These are phyloP conservation scores for Pseudodiploospora longispora DNA, from an alignment of 2,329 filamentous ascomycete species.

Conservation along the genomic window DNA sequence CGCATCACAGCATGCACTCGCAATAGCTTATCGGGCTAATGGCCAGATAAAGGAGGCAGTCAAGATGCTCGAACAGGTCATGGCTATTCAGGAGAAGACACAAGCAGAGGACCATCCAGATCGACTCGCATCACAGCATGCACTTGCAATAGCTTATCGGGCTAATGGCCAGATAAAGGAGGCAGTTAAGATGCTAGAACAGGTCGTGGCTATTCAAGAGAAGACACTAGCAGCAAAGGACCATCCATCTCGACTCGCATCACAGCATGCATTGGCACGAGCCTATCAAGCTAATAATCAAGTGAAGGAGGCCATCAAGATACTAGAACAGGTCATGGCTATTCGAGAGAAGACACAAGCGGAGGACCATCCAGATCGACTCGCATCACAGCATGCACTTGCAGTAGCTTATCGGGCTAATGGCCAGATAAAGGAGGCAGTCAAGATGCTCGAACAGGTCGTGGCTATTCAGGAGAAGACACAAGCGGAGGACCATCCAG, in stretches of 20 bases:
- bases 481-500: slow-evolving; percentile 1
- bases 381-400: slow-evolving; percentile 3
- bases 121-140: background rate
- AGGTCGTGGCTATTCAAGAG: background rate
- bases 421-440: slow-evolving; percentile 6
- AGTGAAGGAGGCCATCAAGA: slow-evolving; percentile 1
- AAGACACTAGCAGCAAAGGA: background rate
- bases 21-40: slow-evolving; percentile 3
- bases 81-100: background rate
- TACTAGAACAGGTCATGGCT: slow-evolving; percentile 3
- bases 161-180: slow-evolving; percentile 4
- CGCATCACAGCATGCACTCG: slow-evolving; percentile 1
- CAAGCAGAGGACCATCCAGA: slow-evolving; percentile 1
- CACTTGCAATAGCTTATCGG: slow-evolving; percentile 1
- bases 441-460: slow-evolving; percentile 1
- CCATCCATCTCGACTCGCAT: slow-evolving; percentile 3
- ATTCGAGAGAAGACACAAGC: background rate
- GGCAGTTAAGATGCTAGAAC: slow-evolving; percentile 1
- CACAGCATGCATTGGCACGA: background rate
- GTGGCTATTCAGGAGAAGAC: background rate
- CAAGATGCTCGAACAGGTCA: slow-evolving; percentile 1
- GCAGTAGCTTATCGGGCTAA: slow-evolving; percentile 1
- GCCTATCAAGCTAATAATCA: slow-evolving; percentile 1
- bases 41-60: slow-evolving; percentile 8
- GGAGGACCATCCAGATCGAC: slow-evolving; percentile 1